Base-by-base conservation (phyloP, 441 rosid genomes). In the Bruguiera hainesii region DNA sequence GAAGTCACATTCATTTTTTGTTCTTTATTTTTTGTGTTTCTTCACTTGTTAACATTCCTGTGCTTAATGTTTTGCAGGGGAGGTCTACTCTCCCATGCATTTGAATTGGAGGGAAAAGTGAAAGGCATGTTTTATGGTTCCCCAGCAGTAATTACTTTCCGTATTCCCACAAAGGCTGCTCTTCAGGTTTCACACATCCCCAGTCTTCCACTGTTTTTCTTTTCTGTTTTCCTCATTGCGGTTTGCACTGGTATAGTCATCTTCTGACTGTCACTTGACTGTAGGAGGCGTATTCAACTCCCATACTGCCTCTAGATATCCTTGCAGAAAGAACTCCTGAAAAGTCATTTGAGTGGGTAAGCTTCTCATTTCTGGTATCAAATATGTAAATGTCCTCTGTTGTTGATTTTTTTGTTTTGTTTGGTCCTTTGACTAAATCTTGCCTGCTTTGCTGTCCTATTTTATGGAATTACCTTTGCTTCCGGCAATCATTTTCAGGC, bases 71-170 rank as follows among this genome's bases (percentile, higher is more conserved):
- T 39, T 55, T 76, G 70, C 84, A 95, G 99, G 9, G 93, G 96
- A 68, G 96, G 89, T 67, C 73, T 87, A 72, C 63, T 95, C 66
- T 89, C 98, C 20, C 95, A 92, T 76, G 78, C 91, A 48, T 86
- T 88, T 77, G 99, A 90, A 71, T 71, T 92, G 76, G 98, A 92
- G 77, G 89, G 89, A 30, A 95, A 92, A 79, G 89, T 71, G 61
- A 87, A 87, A 70, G 96, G 92, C 50, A 56, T 83, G 79, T 92
- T 83, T 80, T 78, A 82, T 9, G 96, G 96, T 67, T 86, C 89
- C 60, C 98, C 97, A 7, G 97, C 99, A 29, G 70, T 87, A 1
- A 76, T 95, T 76, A 95, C 88, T 67, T 95, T 89, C 92, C 98
- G 98, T 16, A 68, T 95, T 68, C 96, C 99, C 33, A 87, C 97